These are phyloP conservation scores for Hortiboletus campestris DNA, from an alignment of 768 basidiomycete genomes.

Conservation along the genomic window DNA sequence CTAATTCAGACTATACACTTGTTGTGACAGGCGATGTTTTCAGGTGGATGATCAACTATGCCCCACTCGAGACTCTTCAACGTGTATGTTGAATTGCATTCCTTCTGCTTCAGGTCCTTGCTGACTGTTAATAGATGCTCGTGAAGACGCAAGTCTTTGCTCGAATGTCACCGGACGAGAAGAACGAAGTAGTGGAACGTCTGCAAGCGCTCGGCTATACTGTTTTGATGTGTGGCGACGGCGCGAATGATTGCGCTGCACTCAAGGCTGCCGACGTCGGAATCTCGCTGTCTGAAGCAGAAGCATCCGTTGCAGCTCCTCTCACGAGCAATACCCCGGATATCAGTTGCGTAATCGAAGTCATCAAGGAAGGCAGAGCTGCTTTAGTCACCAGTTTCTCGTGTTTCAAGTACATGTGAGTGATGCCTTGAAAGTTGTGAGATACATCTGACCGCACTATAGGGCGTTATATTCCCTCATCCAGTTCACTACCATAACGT, in stretches of 20 bases:
- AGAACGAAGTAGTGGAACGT: constrained; percentile 96
- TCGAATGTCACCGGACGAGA: constrained; percentile 99
- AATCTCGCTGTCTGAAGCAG: constrained; percentile 93
- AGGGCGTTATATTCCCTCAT: constrained; percentile 99
- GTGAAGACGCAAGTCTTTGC: constrained; percentile 96
- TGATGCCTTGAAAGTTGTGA: constrained; percentile 8
- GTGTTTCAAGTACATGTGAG: constrained; percentile 99
- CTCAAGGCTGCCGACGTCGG: constrained; percentile 98
- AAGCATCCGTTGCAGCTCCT: constrained; percentile 97
- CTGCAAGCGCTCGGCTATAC: constrained; percentile 92
- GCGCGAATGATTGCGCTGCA: constrained; percentile 98
- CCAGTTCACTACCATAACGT: constrained; percentile 96
- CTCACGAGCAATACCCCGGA: constrained; percentile 94
- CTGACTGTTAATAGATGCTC: constrained; percentile 70
- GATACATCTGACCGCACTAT: constrained; percentile 12
- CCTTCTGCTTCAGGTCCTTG: not conserved
- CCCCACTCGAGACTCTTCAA: constrained; percentile 90
- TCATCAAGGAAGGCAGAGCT: constrained; percentile 94
- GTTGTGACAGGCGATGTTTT: constrained; percentile 95
- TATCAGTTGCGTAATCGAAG: constrained; percentile 92
- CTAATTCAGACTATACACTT: constrained; percentile 85
- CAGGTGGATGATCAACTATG: constrained; percentile 96
- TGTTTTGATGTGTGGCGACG: constrained; percentile 98
- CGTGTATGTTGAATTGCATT: constrained; percentile 46
- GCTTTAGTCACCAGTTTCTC: constrained; percentile 98